Percentiles rank a stretch among this genome's conserved stretches.
phyloP scores from a whole-genome alignment of 805 yeast species.

The Cyberlindnera xylosilytica region DNA sequence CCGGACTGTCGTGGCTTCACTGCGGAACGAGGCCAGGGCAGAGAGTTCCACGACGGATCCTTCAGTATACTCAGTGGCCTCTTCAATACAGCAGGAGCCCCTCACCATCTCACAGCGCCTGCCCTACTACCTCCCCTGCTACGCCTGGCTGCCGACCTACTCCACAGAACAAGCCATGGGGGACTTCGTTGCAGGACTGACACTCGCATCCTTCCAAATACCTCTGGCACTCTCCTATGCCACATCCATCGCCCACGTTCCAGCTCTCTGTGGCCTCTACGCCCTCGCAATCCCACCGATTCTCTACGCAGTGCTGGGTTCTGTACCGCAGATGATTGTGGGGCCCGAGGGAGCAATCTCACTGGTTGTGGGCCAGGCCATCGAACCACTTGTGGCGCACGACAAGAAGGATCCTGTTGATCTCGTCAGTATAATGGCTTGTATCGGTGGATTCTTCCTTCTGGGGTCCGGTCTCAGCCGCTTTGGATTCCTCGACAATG shows the following conservation, averaged over 20 bases:
- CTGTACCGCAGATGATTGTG: constrained; percentile 85
- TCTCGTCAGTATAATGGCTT: constrained; percentile 64
- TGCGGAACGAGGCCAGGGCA: constrained; percentile 7
- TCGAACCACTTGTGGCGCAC: constrained; percentile 51
- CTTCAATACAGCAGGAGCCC: constrained; percentile 3
- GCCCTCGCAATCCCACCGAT: constrained; percentile 76
- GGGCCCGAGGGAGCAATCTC: constrained; percentile 93
- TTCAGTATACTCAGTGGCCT: constrained; percentile 14
- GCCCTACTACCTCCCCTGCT: constrained; percentile 66
- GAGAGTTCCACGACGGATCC: constrained; percentile 5
- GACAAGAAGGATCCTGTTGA: constrained; percentile 46
- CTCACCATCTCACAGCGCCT: constrained; percentile 30
- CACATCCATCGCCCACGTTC: constrained; percentile 78
- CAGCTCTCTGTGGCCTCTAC: constrained; percentile 75
- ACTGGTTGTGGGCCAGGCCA: constrained; percentile 75
- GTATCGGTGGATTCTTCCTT: constrained; percentile 69
- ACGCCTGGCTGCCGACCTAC: constrained; percentile 64
- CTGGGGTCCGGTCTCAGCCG: constrained; percentile 76
- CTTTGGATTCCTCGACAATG: constrained; percentile 81
- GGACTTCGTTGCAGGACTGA: constrained; percentile 80
- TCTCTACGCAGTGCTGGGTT: constrained; percentile 74
- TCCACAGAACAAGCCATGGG: constrained; percentile 36
- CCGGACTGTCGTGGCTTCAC: constrained; percentile 19
- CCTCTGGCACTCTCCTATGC: constrained; percentile 78
- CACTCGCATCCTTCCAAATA: constrained; percentile 87